Evolutionary conservation across 2,329 filamentous ascomycete species (phyloP), one percentile per base, ranked within the genome.

Genomic region (Elsinoe arachidis): DNA sequence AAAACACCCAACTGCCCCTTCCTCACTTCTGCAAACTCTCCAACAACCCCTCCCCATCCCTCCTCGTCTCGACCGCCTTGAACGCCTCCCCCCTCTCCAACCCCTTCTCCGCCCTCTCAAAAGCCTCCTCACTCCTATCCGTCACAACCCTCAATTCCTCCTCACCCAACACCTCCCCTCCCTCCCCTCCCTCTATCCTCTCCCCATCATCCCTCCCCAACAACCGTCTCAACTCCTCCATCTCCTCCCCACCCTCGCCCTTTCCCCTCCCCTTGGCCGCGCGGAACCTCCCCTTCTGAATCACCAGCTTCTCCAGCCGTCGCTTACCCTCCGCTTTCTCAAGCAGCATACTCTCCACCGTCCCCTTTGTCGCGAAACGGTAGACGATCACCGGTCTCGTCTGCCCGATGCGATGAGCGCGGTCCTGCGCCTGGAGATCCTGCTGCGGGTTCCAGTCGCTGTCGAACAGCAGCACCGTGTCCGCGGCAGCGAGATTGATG

Each of bases 361-460:
- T 97, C 7, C 87, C 88, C 65, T 91, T 90, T 0, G 93, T 99
- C 0, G 93, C 92, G 34, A 99, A 84, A 1, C 93, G 86, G 71
- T 95, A 99, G 0, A 99, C 87, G 17, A 99, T 83, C 1, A 99
- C 93, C 0, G 93, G 93, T 2, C 86, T 81, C 0, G 85, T 96
- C 70, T 99, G 93, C 0, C 93, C 93, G 61, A 99, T 97, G 11
- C 93, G 84, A 68, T 99, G 93, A 0, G 89, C 90, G 4, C 93
- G 88, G 67, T 99, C 93, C 72, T 97, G 93, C 0, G 93, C 93
- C 68, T 99, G 93, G 0, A 99, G 78, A 70, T 99, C 93, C 68
- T 96, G 92, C 69, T 99, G 93, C 0, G 93, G 93, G 65, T 99
- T 99, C 84, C 92, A 96, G 66, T 96, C 83, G 9, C 79, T 84